Conservation (phyloP, 1,284 basidiomycete species). For the Papiliotrema nemorosa region DNA sequence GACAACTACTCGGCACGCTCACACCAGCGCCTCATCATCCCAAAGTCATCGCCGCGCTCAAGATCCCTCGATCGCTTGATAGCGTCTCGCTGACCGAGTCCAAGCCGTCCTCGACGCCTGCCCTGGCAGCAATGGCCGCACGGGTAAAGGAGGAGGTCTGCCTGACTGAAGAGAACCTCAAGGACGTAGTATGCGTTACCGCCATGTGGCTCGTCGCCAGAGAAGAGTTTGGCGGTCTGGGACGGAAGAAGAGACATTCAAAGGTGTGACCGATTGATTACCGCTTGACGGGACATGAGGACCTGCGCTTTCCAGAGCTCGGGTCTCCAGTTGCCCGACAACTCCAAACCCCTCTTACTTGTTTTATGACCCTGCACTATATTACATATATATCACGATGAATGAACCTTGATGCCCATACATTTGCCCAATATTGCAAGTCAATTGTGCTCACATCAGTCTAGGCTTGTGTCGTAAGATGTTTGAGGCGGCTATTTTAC, state of each 20-base stretch:
- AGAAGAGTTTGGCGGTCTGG: constrained; percentile 86
- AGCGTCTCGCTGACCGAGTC: constrained; percentile 55
- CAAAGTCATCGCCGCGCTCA: constrained; percentile 85
- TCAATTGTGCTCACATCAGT: too few relatives aligned
- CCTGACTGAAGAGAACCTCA: constrained; percentile 85
- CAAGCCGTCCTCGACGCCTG: background rate
- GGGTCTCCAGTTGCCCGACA: too few relatives aligned
- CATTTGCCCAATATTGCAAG: too few relatives aligned
- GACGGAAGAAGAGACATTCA: constrained; percentile 57
- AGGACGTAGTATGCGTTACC: constrained; percentile 84
- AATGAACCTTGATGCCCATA: too few relatives aligned
- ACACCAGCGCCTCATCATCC: constrained; percentile 94
- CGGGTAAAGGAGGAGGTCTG: constrained; percentile 53
- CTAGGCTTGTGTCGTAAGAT: too few relatives aligned
- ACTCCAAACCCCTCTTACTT: too few relatives aligned
- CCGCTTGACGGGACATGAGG: background rate
- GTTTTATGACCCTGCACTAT: too few relatives aligned
- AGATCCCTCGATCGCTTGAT: constrained; percentile 79
- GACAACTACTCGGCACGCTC: constrained; percentile 60
- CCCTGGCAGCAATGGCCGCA: constrained; percentile 12
- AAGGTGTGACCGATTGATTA: constrained; percentile 5
- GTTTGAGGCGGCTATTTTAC: too few relatives aligned
- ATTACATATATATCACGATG: too few relatives aligned
- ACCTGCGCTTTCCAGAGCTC: background rate
- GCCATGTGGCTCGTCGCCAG: constrained; percentile 88